Evolutionary conservation across 2,329 filamentous ascomycete genomes (phyloP), one percentile per base, ranked within the genome.

Genomic region (Pseudogymnoascus sp.): DNA sequence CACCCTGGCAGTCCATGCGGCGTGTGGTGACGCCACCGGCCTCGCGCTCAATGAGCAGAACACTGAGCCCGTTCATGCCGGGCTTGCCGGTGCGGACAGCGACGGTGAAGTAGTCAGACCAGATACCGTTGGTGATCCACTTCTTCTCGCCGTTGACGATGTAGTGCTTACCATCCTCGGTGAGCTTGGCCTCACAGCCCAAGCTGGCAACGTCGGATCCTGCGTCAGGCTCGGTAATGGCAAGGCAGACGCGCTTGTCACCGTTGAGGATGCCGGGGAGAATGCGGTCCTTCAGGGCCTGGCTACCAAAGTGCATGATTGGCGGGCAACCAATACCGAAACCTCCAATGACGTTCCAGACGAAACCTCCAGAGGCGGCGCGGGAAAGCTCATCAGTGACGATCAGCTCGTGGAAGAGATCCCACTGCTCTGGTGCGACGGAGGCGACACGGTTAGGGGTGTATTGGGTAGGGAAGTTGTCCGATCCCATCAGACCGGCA

Each of bases 121-220:
- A 97, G 71, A 97, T 85, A 72, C 94, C 94, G 77, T 99, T 99
- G 71, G 93, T 97, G 76, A 97, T 97, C 93, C 94, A 97, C 80
- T 99, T 99, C 88, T 99, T 97, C 85, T 97, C 93, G 61, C 94
- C 94, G 72, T 97, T 99, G 77, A 99, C 94, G 69, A 97, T 97
- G 78, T 95, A 99, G 79, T 97, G 91, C 81, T 97, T 97, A 72
- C 94, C 94, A 71, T 99, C 94, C 69, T 94, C 89, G 66, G 84
- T 90, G 63, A 97, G 83, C 81, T 96, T 96, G 27, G 94, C 94
- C 80, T 97, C 92, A 75, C 93, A 97, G 12, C 87, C 94, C 68
- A 99, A 75, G 77, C 96, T 97, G 64, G 94, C 94, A 8, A 99
- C 94, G 73, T 99, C 94, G 67, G 87, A 91, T 48, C 94, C 94